Evolutionary conservation across 306 rosid species (phyloP).

Genomic region (Lupinus albus): DNA sequence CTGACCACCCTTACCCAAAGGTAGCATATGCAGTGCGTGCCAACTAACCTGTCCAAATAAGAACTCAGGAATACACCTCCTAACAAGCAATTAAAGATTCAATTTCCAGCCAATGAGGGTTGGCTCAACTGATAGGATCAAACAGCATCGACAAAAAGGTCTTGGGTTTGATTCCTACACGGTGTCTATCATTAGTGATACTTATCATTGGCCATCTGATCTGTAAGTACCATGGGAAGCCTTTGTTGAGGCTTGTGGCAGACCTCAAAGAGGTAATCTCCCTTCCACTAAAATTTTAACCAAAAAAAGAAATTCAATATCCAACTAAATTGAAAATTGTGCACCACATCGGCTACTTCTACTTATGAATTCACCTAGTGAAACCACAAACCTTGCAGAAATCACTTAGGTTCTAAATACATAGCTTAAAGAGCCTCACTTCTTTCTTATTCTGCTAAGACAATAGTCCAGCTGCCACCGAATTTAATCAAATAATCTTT

Average conservation of each 20-base stretch:
- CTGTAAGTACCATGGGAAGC: background rate
- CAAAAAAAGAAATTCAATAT: too few species aligned
- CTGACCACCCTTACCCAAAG: background rate
- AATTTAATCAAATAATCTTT: background rate
- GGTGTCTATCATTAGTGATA: background rate
- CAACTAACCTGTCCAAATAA: background rate
- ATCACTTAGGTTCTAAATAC: background rate
- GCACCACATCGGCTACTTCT: slow-evolving; percentile 14
- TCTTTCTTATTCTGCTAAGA: background rate
- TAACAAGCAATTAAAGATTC: background rate
- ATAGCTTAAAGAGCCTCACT: background rate
- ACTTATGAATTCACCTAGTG: slow-evolving; percentile 5
- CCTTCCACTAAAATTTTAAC: background rate
- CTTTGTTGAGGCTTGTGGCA: background rate
- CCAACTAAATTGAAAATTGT: background rate
- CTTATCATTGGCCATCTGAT: background rate
- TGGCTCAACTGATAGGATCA: background rate
- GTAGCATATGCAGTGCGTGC: slow-evolving; percentile 1
- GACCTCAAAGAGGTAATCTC: background rate
- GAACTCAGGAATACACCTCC: background rate
- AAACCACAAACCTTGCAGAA: background rate
- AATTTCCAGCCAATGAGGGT: background rate
- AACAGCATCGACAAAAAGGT: background rate
- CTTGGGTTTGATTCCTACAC: background rate
- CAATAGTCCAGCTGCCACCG: background rate